A percentile compares a stretch with the other conserved stretches of the same genome.
These are phyloP conservation scores for Fragosphaeria purpurea DNA, from an alignment of 2,329 filamentous ascomycete genomes.

Conservation along the genomic window DNA sequence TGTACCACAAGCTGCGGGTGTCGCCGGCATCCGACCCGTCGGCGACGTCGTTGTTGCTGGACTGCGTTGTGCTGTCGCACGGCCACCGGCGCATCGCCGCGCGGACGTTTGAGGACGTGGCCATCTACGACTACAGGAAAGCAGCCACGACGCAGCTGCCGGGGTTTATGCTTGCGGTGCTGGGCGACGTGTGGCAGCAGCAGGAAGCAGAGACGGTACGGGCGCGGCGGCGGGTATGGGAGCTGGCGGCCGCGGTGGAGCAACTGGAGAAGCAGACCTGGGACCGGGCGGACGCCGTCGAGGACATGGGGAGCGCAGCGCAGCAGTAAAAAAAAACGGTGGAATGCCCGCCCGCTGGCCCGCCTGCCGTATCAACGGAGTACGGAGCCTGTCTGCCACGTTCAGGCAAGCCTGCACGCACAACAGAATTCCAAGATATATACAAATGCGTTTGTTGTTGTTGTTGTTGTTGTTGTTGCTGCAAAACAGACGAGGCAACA, in stretches of 20 bases:
- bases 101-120: constrained; percentile 65
- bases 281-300: constrained; percentile 60
- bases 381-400: too few species aligned
- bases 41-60: constrained; percentile 46
- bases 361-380: too few species aligned
- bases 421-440: too few species aligned
- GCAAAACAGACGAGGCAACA: too few species aligned
- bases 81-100: constrained; percentile 62
- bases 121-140: constrained; percentile 56
- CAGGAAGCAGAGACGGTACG: constrained; percentile 47
- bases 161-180: constrained; percentile 28
- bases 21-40: constrained; percentile 34
- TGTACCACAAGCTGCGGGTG: constrained; percentile 65
- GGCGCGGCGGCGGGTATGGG: constrained; percentile 42
- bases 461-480: too few species aligned
- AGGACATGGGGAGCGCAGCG: constrained; percentile 46
- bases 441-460: too few species aligned
- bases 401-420: too few species aligned
- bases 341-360: too few species aligned
- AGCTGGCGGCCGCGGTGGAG: constrained; percentile 48
- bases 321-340: not conserved
- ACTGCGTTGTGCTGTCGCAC: constrained; percentile 65
- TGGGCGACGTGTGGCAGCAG: constrained; percentile 25
- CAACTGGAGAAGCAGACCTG: constrained; percentile 62
- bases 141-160: constrained; percentile 29